Conservation (phyloP, 1,284 basidiomycete genomes). For the Leccinum fallax region DNA sequence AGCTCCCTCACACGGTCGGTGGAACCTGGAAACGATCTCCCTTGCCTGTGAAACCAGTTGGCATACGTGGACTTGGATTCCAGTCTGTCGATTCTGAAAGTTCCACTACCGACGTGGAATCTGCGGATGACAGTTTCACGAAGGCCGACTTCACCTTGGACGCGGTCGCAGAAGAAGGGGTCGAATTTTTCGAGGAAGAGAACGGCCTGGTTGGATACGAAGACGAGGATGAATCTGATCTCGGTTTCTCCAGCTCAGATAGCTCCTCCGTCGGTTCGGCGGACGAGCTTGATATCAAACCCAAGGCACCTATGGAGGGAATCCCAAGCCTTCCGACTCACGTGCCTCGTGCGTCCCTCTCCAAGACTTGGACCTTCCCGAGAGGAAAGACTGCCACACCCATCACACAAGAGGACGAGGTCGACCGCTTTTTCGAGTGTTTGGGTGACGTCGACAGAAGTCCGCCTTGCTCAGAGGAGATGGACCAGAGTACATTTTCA, state of each 20-base stretch:
- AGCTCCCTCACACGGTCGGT: conserved; percentile 16
- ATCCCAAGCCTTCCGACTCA: conserved; percentile 29
- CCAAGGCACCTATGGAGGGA: background rate
- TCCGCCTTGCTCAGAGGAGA: conserved; percentile 47
- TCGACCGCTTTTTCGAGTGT: conserved; percentile 75
- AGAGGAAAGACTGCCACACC: conserved; percentile 33
- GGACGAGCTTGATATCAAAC: conserved; percentile 42
- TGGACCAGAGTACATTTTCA: conserved; percentile 58
- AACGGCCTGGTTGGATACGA: conserved; percentile 66
- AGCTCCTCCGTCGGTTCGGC: conserved; percentile 60
- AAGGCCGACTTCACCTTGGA: conserved; percentile 52
- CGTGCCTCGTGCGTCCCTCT: conserved; percentile 49
- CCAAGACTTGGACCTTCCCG: conserved; percentile 74
- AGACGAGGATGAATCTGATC: conserved; percentile 66
- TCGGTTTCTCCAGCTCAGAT: conserved; percentile 48
- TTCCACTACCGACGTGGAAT: conserved; percentile 68
- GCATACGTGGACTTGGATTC: conserved; percentile 51
- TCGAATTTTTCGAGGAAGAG: conserved; percentile 51
- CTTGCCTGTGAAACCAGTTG: conserved; percentile 17
- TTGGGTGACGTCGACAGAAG: conserved; percentile 60
- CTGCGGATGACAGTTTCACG: conserved; percentile 43
- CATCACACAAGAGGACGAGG: conserved; percentile 25
- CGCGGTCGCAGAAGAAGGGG: conserved; percentile 56
- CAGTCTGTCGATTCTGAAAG: conserved; percentile 63
- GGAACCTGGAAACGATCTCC: conserved; percentile 16